Conservation (phyloP, 257 asterid genomes). For the Buddleja alternifolia region DNA sequence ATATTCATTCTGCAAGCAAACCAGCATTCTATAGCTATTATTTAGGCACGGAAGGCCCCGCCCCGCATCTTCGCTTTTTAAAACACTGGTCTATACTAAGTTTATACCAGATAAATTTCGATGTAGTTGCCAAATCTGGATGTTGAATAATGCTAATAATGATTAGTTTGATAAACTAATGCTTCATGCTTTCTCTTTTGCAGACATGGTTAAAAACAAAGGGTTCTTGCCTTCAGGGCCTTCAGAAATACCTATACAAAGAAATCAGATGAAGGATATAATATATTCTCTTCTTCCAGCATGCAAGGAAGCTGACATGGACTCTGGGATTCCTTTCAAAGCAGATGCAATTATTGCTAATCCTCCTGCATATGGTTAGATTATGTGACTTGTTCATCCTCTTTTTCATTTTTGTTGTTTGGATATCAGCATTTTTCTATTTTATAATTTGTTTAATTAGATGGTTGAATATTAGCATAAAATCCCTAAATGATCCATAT, state of each 20-base stretch:
- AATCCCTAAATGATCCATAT: background rate
- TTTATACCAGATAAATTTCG: background rate
- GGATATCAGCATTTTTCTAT: background rate
- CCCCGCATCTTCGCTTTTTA: too few relatives aligned
- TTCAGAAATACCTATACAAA: conserved; percentile 84
- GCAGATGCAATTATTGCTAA: conserved; percentile 95
- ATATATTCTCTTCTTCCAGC: conserved; percentile 85
- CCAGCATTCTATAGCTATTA: too few relatives aligned
- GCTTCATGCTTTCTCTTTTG: conserved; percentile 33
- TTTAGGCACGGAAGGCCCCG: too few relatives aligned
- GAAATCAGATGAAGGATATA: conserved; percentile 87
- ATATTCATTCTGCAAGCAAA: background rate
- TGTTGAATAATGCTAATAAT: background rate
- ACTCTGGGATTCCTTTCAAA: conserved; percentile 79
- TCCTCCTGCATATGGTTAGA: conserved; percentile 92
- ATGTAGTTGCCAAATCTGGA: conserved; percentile 3
- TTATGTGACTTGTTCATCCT: conserved; percentile 12
- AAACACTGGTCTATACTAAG: background rate
- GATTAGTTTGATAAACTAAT: background rate
- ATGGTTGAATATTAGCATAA: conserved; percentile 13
- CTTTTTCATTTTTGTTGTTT: conserved; percentile 2
- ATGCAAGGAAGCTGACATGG: conserved; percentile 84
- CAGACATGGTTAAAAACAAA: conserved; percentile 98
- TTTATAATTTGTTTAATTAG: conserved; percentile 1
- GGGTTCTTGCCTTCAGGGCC: conserved; percentile 99